Conservation (phyloP, 352 stramenopile genomes). For the Plasmopara muralis region DNA sequence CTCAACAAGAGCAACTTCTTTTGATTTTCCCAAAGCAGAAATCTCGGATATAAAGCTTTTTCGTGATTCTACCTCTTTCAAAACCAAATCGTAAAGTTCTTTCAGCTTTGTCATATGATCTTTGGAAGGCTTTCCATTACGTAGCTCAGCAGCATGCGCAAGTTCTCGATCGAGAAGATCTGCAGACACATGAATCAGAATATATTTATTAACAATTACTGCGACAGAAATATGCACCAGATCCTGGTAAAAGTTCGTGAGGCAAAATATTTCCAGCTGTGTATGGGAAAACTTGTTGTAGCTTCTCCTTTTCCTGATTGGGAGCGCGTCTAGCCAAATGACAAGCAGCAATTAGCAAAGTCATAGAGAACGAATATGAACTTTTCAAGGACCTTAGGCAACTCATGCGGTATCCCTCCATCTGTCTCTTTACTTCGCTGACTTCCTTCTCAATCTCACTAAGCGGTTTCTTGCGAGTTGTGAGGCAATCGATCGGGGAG, state of each 20-base stretch:
- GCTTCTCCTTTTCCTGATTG: slow-evolving; percentile 78
- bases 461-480: slow-evolving; percentile 49
- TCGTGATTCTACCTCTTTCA: slow-evolving; percentile 53
- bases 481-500: slow-evolving; percentile 55
- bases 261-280: slow-evolving; percentile 61
- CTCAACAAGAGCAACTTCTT: slow-evolving; percentile 39
- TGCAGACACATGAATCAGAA: slow-evolving; percentile 12
- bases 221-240: slow-evolving; percentile 26
- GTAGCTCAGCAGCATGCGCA: slow-evolving; percentile 39
- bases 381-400: slow-evolving; percentile 37
- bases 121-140: slow-evolving; percentile 32
- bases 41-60: slow-evolving; percentile 67
- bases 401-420: slow-evolving; percentile 53
- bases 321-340: slow-evolving; percentile 22
- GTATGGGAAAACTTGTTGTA: slow-evolving; percentile 76
- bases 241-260: slow-evolving; percentile 56
- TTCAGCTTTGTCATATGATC: slow-evolving; percentile 46
- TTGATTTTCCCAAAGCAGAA: slow-evolving; percentile 38
- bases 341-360: not conserved
- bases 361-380: not conserved
- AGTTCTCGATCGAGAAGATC: slow-evolving; percentile 60
- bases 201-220: not conserved
- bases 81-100: slow-evolving; percentile 52
- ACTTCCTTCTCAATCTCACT: slow-evolving; percentile 75
- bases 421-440: slow-evolving; percentile 58